These are phyloP conservation scores for Cutaneotrichosporon sp. DNA, from an alignment of 1,284 basidiomycete species.

Conservation along the genomic window DNA sequence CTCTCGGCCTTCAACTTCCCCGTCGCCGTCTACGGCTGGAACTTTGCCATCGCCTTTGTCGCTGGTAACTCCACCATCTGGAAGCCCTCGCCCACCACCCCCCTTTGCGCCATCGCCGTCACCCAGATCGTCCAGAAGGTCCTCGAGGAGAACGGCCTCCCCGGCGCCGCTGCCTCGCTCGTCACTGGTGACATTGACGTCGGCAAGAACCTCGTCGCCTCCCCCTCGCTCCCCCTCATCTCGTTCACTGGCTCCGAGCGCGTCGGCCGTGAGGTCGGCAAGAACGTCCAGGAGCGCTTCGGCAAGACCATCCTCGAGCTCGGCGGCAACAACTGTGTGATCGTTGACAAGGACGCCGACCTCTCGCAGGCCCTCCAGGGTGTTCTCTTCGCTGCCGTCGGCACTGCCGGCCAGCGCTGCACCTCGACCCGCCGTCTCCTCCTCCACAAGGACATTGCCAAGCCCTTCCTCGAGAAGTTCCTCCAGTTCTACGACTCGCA, in stretches of 20 bases:
- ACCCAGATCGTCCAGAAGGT: constrained; percentile 79
- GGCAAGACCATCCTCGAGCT: constrained; percentile 68
- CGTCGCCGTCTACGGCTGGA: constrained; percentile 77
- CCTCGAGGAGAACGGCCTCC: constrained; percentile 75
- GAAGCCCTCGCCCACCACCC: constrained; percentile 90
- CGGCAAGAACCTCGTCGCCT: constrained; percentile 75
- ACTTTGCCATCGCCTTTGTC: constrained; percentile 80
- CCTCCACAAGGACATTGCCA: constrained; percentile 75
- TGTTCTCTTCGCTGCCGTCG: constrained; percentile 87
- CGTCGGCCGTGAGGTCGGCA: constrained; percentile 80
- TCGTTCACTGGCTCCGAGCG: constrained; percentile 92
- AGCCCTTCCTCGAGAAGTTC: constrained; percentile 71
- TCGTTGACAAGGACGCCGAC: constrained; percentile 91
- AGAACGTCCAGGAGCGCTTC: constrained; percentile 65
- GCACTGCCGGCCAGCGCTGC: constrained; percentile 92
- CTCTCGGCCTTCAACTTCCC: constrained; percentile 92
- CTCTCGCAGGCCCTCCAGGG: constrained; percentile 76
- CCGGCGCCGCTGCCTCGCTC: constrained; percentile 77
- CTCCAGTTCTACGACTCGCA: constrained; percentile 64
- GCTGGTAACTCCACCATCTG: constrained; percentile 88
- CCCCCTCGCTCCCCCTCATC: constrained; percentile 74
- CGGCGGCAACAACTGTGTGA: constrained; percentile 90
- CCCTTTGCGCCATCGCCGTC: constrained; percentile 73
- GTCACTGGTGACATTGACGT: constrained; percentile 78
- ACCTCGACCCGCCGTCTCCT: constrained; percentile 88